A percentile compares a stretch with the other conserved stretches of the same genome.
These are phyloP conservation scores for Flaveria linearis DNA, from an alignment of 129 eudicot genomes.

Conservation along the genomic window DNA sequence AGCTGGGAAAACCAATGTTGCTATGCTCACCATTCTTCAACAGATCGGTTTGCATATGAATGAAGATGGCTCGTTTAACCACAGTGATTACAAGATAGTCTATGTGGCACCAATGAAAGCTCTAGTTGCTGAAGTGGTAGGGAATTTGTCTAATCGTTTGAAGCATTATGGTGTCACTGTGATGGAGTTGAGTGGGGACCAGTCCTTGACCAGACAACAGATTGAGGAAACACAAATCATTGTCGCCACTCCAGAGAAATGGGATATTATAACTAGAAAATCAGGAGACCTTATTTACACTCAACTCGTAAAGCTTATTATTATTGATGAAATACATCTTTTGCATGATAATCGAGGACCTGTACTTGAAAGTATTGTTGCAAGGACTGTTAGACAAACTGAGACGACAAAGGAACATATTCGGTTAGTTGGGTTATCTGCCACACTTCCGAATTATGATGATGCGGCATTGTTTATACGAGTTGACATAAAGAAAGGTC, in stretches of 20 bases:
- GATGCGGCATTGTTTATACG: conserved; percentile 83
- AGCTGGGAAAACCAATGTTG: conserved; percentile 93
- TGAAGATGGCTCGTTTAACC: conserved; percentile 69
- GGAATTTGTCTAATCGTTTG: conserved; percentile 76
- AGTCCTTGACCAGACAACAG: conserved; percentile 75
- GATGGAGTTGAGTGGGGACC: conserved; percentile 94
- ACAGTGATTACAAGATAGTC: conserved; percentile 76
- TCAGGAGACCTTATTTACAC: conserved; percentile 87
- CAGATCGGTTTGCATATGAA: conserved; percentile 74
- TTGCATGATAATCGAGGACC: conserved; percentile 95
- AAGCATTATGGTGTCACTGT: conserved; percentile 71
- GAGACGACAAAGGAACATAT: conserved; percentile 93
- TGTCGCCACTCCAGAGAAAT: conserved; percentile 93
- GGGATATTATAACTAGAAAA: conserved; percentile 94
- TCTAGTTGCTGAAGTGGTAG: conserved; percentile 91
- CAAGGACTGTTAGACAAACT: conserved; percentile 85
- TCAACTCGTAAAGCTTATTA: conserved; percentile 80
- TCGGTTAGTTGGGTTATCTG: conserved; percentile 91
- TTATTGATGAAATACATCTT: conserved; percentile 89
- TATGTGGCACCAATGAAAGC: conserved; percentile 98
- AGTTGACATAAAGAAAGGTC: conserved; percentile 66
- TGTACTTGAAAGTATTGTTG: conserved; percentile 87
- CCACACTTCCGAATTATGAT: conserved; percentile 84
- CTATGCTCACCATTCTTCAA: conserved; percentile 91
- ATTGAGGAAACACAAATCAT: conserved; percentile 88